Conservation (phyloP, 2,329 filamentous ascomycete species). For the Metarhizium anisopliae region DNA sequence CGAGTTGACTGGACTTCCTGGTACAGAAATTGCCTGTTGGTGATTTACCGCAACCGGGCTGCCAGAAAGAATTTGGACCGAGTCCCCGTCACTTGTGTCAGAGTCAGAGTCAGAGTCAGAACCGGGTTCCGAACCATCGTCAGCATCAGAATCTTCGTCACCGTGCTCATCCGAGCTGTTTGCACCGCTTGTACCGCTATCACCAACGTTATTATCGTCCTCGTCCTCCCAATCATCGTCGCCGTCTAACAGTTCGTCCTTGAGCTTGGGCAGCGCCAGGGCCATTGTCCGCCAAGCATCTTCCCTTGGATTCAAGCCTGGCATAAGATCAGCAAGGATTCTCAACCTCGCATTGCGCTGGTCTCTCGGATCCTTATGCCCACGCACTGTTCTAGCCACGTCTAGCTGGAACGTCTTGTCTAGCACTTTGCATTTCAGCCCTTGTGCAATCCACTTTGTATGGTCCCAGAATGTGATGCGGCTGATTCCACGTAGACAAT, state of each 20-base stretch:
- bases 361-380: constrained; percentile 9
- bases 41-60: background rate
- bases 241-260: background rate
- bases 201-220: background rate
- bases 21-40: background rate
- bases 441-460: constrained; percentile 12
- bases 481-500: constrained; percentile 32
- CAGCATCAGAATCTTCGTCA: background rate
- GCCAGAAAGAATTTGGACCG: background rate
- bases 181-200: background rate
- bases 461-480: constrained; percentile 33
- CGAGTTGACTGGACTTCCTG: background rate
- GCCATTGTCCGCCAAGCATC: constrained; percentile 8
- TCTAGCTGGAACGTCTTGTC: constrained; percentile 21
- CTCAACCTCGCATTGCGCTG: constrained; percentile 9
- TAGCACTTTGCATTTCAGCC: constrained; percentile 11
- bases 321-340: constrained; percentile 13
- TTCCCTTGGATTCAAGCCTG: constrained; percentile 1
- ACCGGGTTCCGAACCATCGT: background rate
- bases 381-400: constrained; percentile 14
- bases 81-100: background rate
- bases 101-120: background rate
- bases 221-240: background rate
- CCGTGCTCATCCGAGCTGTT: background rate
- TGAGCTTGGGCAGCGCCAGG: background rate